Base-by-base conservation (phyloP, 1,139 yeast species). In the Saccharomyces pastorianus region DNA sequence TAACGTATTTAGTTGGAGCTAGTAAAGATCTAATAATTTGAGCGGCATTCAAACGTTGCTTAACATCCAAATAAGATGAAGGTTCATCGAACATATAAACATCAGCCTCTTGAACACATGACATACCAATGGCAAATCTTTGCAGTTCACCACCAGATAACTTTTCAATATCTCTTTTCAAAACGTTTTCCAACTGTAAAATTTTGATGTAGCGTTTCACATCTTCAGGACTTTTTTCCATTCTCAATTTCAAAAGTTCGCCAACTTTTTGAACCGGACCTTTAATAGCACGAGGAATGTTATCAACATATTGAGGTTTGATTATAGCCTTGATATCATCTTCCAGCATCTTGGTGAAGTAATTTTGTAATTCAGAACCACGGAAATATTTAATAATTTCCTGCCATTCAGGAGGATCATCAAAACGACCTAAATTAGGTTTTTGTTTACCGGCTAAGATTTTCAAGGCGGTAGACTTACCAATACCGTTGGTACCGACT, bases 71-170 rank as follows among this genome's bases (percentile, higher is more conserved):
- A 75, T 93, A 93, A 13, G 99, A 93, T 28, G 98, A 91, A 52
- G 99, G 99, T 77, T 93, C 99, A 76, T 93, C 99, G 73, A 93
- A 93, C 99, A 93, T 93, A 75, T 93, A 93, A 50, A 93, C 98
- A 66, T 90, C 88, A 55, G 98, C 98, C 41, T 77, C 78, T 75
- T 93, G 98, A 50, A 91, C 91, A 78, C 96, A 89, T 20, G 98
- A 88, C 89, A 93, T 85, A 65, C 95, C 99, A 71, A 93, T 85
- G 50, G 99, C 98, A 71, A 93, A 93, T 77, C 99, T 85, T 77
- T 93, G 99, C 71, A 93, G 80, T 75, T 93, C 99, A 72, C 99
- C 99, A 83, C 99, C 99, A 51, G 96, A 88, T 61, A 93, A 80
- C 65, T 89, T 87, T 52, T 81, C 81, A 52, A 93, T 88, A 61